A percentile compares a stretch with the other conserved stretches of the same genome.
Evolutionary conservation across 1,284 basidiomycete species (phyloP).

Genomic region (Microstroma glucosiphilum): DNA sequence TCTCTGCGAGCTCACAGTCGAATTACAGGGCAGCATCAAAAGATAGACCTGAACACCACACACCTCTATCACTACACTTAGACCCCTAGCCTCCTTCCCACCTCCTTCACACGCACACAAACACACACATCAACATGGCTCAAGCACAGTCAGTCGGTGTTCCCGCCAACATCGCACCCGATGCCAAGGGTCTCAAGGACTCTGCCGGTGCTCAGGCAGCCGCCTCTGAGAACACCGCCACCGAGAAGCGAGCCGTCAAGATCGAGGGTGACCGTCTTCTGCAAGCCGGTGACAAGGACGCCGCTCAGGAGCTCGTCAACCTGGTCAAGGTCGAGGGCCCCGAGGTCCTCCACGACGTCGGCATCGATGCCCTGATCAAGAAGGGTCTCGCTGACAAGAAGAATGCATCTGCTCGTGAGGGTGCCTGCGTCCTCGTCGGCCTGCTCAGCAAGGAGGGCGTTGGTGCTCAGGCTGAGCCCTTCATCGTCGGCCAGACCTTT

Average conservation of each 20-base stretch:
- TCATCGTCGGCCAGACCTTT: slow-evolving; percentile 75
- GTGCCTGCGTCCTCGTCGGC: slow-evolving; percentile 61
- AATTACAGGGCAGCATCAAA: too few species aligned
- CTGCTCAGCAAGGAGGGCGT: slow-evolving; percentile 69
- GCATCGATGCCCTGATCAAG: slow-evolving; percentile 71
- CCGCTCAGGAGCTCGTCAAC: slow-evolving; percentile 53
- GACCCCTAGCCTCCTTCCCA: too few species aligned
- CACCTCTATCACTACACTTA: too few species aligned
- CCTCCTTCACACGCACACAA: too few species aligned
- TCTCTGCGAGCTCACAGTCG: too few species aligned
- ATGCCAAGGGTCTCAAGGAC: slow-evolving; percentile 40
- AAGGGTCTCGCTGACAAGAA: slow-evolving; percentile 64
- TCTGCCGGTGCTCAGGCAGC: slow-evolving; percentile 46
- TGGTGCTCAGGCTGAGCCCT: slow-evolving; percentile 79
- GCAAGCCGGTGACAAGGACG: slow-evolving; percentile 50
- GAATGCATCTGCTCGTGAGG: slow-evolving; percentile 69
- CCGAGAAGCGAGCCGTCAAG: slow-evolving; percentile 50
- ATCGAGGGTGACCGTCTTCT: slow-evolving; percentile 52
- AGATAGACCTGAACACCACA: too few species aligned
- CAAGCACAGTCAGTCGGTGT: slow-evolving; percentile 26
- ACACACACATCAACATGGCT: too few species aligned
- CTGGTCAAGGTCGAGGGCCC: slow-evolving; percentile 65
- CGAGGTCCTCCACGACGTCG: slow-evolving; percentile 67
- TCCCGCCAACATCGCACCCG: slow-evolving; percentile 42
- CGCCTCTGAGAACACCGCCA: slow-evolving; percentile 37